Evolutionary conservation across 78 protist genomes (phyloP).

Genomic region (Speleostelium caveatum): DNA sequence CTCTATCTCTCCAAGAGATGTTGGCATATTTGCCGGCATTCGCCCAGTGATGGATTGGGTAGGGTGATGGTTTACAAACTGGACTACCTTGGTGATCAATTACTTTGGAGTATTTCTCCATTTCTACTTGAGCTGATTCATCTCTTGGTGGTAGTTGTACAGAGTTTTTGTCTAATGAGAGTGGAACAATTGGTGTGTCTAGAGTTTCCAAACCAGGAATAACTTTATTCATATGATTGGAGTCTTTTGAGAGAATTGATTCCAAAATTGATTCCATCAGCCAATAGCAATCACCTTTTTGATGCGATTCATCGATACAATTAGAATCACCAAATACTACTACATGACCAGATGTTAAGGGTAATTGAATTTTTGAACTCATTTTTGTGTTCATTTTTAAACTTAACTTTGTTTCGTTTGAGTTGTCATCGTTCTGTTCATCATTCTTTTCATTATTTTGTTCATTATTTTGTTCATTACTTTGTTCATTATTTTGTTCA

Average conservation of each 20-base stretch:
- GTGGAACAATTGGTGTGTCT: conserved; percentile 14
- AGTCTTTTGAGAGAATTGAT: neutral
- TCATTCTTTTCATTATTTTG: neutral
- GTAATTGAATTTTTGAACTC: neutral
- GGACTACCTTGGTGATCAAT: neutral
- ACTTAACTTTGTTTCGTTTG: neutral
- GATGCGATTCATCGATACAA: conserved; percentile 53
- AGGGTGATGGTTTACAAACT: neutral
- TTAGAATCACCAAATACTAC: conserved; percentile 65
- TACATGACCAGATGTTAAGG: conserved; percentile 11
- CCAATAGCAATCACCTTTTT: conserved; percentile 66
- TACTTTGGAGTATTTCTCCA: conserved; percentile 24
- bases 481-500: neutral
- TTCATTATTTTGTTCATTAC: neutral
- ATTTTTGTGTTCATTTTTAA: neutral
- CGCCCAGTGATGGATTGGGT: conserved; percentile 32
- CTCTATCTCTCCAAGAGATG: conserved; percentile 36
- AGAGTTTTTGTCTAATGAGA: neutral
- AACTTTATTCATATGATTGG: neutral
- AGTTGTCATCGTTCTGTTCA: neutral
- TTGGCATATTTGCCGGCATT: conserved; percentile 19
- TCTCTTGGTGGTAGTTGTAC: conserved; percentile 27
- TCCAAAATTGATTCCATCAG: conserved; percentile 32
- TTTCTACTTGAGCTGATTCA: neutral
- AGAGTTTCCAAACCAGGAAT: conserved; percentile 12